Conservation (phyloP, 208 protist genomes). For the Leishmania mexicana region DNA sequence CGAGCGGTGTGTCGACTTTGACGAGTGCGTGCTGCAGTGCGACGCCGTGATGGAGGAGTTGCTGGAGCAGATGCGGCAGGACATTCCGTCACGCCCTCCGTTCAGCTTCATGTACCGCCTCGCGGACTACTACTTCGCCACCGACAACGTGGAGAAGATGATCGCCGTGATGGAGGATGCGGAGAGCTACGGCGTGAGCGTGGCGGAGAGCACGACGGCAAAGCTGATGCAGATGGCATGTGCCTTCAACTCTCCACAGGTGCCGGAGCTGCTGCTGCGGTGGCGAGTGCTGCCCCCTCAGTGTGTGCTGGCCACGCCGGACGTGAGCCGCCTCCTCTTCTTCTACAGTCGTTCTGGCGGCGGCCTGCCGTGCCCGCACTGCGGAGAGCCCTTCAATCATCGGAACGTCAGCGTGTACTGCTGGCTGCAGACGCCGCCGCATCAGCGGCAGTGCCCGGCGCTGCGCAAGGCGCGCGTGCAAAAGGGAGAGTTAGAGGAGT, state of each 20-base stretch:
- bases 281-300: constrained; percentile 83
- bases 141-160: constrained; percentile 92
- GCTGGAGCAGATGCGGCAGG: constrained; percentile 65
- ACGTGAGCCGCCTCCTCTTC: constrained; percentile 91
- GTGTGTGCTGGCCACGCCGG: constrained; percentile 88
- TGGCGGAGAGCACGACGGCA: constrained; percentile 88
- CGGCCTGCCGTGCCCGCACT: constrained; percentile 75
- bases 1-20: constrained; percentile 79
- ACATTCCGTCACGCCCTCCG: constrained; percentile 73
- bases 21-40: constrained; percentile 87
- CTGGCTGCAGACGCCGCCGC: constrained; percentile 81
- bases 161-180: constrained; percentile 90
- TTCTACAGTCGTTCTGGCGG: constrained; percentile 84
- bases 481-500: constrained; percentile 86
- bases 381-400: constrained; percentile 88
- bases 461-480: constrained; percentile 55
- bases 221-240: constrained; percentile 93
- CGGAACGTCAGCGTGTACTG: constrained; percentile 80
- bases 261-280: constrained; percentile 80
- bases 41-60: constrained; percentile 88
- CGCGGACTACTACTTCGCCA: constrained; percentile 92
- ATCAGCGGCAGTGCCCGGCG: constrained; percentile 81
- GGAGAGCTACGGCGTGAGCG: constrained; percentile 61
- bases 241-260: constrained; percentile 80
- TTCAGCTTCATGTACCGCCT: constrained; percentile 89